Percentiles rank a stretch among this genome's conserved stretches.
These are phyloP conservation scores for Bipolaris bicolor DNA, from an alignment of 2,329 filamentous ascomycete species.

Conservation along the genomic window DNA sequence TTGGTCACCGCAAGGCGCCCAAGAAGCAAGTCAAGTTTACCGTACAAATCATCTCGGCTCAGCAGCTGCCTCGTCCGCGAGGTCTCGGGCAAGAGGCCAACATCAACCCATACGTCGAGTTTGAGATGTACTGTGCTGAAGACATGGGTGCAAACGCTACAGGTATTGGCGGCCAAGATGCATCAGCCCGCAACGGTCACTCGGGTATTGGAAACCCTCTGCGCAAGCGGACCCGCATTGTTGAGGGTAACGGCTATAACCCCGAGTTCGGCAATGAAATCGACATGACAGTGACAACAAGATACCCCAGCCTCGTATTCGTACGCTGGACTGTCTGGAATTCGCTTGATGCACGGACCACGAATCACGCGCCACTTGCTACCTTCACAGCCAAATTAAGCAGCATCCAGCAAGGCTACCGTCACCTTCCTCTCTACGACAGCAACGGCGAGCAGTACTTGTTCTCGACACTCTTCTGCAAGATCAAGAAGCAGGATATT, in stretches of 20 bases:
- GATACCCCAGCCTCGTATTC: conserved; percentile 91
- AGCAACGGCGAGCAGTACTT: conserved; percentile 89
- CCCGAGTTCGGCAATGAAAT: conserved; percentile 83
- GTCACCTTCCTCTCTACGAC: conserved; percentile 88
- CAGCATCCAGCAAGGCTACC: conserved; percentile 89
- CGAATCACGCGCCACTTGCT: conserved; percentile 71
- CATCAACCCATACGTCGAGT: conserved; percentile 92
- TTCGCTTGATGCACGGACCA: conserved; percentile 75
- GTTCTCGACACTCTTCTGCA: conserved; percentile 93
- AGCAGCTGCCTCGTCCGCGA: conserved; percentile 86
- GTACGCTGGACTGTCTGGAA: conserved; percentile 92
- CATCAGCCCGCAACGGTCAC: conserved; percentile 67
- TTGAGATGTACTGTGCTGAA: conserved; percentile 93
- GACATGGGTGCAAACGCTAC: conserved; percentile 81
- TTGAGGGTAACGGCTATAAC: conserved; percentile 90
- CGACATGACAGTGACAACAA: conserved; percentile 85
- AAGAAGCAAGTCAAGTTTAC: conserved; percentile 84
- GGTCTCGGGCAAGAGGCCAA: conserved; percentile 73
- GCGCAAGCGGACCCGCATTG: conserved; percentile 78
- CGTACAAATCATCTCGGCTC: conserved; percentile 89
- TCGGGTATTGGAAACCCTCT: conserved; percentile 74
- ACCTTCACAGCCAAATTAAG: conserved; percentile 92
- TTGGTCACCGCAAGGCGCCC: conserved; percentile 69
- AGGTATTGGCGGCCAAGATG: conserved; percentile 69
- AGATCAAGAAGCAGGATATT: conserved; percentile 70